phyloP scores from a whole-genome alignment of 2,329 filamentous ascomycete species.

The Zymoseptoria ardabiliae region DNA sequence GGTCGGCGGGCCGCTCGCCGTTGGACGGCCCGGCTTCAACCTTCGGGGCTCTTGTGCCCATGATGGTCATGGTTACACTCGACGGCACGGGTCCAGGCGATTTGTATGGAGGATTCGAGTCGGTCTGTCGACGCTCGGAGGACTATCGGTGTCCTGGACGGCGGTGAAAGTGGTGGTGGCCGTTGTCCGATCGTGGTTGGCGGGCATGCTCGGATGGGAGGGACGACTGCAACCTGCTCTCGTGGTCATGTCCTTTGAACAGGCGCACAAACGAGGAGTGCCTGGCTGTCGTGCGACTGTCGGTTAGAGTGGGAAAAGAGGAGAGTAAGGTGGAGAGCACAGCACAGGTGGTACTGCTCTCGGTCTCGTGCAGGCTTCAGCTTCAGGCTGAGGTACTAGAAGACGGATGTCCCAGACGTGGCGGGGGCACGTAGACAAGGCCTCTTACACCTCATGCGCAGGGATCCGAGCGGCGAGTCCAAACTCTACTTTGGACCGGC shows the following conservation, averaged over 20 bases:
- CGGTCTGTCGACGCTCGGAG: not conserved
- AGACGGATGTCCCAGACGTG: not conserved
- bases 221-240: slow-evolving; percentile 2
- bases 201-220: slow-evolving; percentile 15
- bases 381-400: not conserved
- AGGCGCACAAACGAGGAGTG: not conserved
- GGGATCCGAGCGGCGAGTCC: not conserved
- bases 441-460: not conserved
- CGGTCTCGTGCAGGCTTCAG: not conserved
- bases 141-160: not conserved
- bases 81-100: not conserved
- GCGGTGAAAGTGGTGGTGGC: slow-evolving; percentile 1
- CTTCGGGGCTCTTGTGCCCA: slow-evolving; percentile 4
- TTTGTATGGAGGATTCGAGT: not conserved
- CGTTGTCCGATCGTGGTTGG: slow-evolving; percentile 9
- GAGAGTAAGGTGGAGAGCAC: not conserved
- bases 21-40: slow-evolving; percentile 6
- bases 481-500: not conserved
- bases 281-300: not conserved
- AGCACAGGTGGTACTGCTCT: not conserved
- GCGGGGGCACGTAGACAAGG: not conserved
- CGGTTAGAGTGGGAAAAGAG: not conserved
- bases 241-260: slow-evolving; percentile 8
- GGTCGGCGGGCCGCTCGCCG: slow-evolving; percentile 9
- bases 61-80: slow-evolving; percentile 3